Base-by-base conservation (phyloP, 768 basidiomycete genomes). In the Lanmaoa rubissima region DNA sequence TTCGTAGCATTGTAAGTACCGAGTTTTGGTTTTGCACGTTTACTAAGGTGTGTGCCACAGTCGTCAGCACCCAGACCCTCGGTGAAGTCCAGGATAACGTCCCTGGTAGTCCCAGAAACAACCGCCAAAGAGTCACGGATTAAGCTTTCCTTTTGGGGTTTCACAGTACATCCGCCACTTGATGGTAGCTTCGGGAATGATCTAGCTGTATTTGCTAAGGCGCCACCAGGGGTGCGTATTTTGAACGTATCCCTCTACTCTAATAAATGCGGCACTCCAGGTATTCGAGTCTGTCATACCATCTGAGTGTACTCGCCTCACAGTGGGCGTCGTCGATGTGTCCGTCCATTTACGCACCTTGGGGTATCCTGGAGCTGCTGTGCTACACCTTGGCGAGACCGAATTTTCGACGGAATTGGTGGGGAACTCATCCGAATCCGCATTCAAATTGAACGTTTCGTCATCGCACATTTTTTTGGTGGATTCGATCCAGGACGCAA, bases 231-330 rank as follows among this genome's bases (percentile, higher is more conserved):
- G 21, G 96, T 94, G 72, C 59, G 89, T 79, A 11, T 44, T 26
- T 40, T 53, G n/a, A 48, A 48, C 50, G 34, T 28, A 40, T 51
- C 43, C 45, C 11, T 16, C 19, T 38, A 19, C 24, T 51, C 58
- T 47, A 57, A 48, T 28, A 40, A 41, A 56, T 24, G 32, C 19
- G 28, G 47, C 31, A 17, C 47, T 36, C 7, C 57, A 85, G 94
- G 88, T 90, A 1, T 99, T 99, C 66, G 95, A 95, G 70, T 82
- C 92, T 24, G 94, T 97, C 13, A 84, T 94, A 16, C 97, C 97
- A 1, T 93, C 81, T 53, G 97, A 98, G 68, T 75, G 88, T 42
- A 98, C 94, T 7, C 76, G 78, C 12, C 72, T 98, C 26, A 75
- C 79, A n/a, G 57, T 95, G 35, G 82, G 79, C 59, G 64, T 94